These are phyloP conservation scores for Pelagophyceae sp. DNA, from an alignment of 352 stramenopile species.

Conservation along the genomic window DNA sequence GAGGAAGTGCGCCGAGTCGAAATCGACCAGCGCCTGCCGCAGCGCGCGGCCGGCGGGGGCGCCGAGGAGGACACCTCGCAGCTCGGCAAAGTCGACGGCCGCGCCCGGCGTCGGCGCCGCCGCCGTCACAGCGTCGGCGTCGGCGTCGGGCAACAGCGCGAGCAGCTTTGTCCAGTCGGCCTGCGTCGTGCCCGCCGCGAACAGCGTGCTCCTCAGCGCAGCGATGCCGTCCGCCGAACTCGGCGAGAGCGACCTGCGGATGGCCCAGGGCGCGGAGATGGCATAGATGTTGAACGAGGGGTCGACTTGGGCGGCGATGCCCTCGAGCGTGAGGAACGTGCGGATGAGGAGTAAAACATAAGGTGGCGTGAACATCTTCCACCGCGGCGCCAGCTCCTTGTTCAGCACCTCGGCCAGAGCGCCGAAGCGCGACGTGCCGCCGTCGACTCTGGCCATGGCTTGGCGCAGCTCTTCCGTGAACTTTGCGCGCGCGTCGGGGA, in stretches of 20 bases:
- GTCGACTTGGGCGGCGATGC: constrained; percentile 19
- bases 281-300: constrained; percentile 19
- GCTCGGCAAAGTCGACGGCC: constrained; percentile 17
- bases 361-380: constrained; percentile 16
- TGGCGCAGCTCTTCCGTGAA: background rate
- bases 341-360: constrained; percentile 2
- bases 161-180: constrained; percentile 23
- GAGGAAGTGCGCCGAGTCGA: constrained; percentile 24
- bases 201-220: constrained; percentile 15
- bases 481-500: background rate
- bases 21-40: constrained; percentile 18
- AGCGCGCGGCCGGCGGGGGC: constrained; percentile 19
- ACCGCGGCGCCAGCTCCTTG: background rate
- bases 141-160: background rate
- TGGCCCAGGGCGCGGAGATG: constrained; percentile 21
- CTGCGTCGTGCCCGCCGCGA: constrained; percentile 12
- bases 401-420: constrained; percentile 5
- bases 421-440: background rate
- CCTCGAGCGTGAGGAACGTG: constrained; percentile 19
- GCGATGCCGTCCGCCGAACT: constrained; percentile 19
- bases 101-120: background rate
- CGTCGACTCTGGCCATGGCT: background rate
- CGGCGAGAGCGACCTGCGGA: constrained; percentile 23
- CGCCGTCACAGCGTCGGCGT: background rate
- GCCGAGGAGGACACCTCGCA: constrained; percentile 19